Evolutionary conservation across 108 stramenopile genomes (phyloP), one percentile per base, ranked within the genome.

Genomic region (Epipyxis sp.): DNA sequence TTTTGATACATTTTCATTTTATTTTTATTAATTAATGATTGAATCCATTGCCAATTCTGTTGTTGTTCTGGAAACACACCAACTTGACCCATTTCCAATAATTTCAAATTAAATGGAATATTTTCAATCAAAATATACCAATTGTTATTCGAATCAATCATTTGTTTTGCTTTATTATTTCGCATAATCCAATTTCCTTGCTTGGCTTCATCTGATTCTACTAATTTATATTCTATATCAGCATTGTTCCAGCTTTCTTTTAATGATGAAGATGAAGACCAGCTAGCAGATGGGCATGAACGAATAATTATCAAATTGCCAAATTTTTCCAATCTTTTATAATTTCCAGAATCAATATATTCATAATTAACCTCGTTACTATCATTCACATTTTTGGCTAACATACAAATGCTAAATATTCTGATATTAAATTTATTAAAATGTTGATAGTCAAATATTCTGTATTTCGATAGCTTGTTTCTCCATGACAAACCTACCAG

Each of bases 41-140:
- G 30, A 37, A 65, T 65, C 61, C 61, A 65, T 65, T 65, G 20
- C 61, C 61, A 65, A 32, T 65, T 65, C 34, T 37, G 10, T 29
- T 35, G 13, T 25, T 65, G 61, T 25, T 65, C 61, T 16, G 61
- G 61, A 65, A 65, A 65, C 30, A 65, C 25, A 37, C 61, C 61
- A 3, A 65, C 61, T 37, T 65, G 61, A 37, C 61, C 61, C 34
- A 29, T 37, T 6, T 65, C 34, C 30, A 65, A 65, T 32, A 32
- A 10, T 16, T 65, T 3, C 34, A 65, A 37, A 65, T 10, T 3
- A 32, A 65, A 65, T 3, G 61, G 30, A 16, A 13, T 65, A 6
- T 25, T 16, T 32, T 65, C 61, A 29, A 29, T 6, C 30, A 16
- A 25, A 29, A 65, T 10, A 29, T 13, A 32, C 61, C 61, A 65